phyloP scores from a whole-genome alignment of 805 yeast genomes.

The Candida boidinii region DNA sequence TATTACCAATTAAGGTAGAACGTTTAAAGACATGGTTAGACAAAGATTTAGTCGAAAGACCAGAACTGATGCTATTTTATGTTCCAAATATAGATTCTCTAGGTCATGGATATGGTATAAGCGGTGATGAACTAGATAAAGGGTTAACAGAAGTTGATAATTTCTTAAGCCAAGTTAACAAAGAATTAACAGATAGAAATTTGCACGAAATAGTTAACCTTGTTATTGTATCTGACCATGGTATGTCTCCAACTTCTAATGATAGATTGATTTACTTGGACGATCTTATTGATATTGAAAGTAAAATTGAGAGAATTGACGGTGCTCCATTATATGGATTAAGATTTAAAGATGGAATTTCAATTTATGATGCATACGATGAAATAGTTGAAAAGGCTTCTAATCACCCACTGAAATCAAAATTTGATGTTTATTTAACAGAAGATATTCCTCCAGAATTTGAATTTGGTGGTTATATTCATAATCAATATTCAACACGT shows the following conservation, averaged over 20 bases:
- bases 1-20: conserved; percentile 45
- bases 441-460: conserved; percentile 48
- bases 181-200: conserved; percentile 45
- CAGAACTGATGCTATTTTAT: conserved; percentile 69
- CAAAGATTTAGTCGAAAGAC: conserved; percentile 41
- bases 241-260: conserved; percentile 82
- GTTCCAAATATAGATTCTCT: conserved; percentile 76
- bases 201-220: conserved; percentile 61
- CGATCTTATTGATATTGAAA: conserved; percentile 52
- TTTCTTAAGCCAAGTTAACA: conserved; percentile 42
- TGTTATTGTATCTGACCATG: conserved; percentile 81
- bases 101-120: conserved; percentile 67
- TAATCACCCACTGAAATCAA: conserved; percentile 16
- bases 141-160: conserved; percentile 59
- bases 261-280: conserved; percentile 64
- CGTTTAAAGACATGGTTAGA: conserved; percentile 66
- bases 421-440: conserved; percentile 39
- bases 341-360: conserved; percentile 38
- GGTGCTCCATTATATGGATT: conserved; percentile 87
- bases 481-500: conserved; percentile 40
- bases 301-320: conserved; percentile 51
- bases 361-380: conserved; percentile 36
- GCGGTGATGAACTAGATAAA: conserved; percentile 45
- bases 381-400: conserved; percentile 29
- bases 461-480: conserved; percentile 41